Percentiles rank a stretch among this genome's conserved stretches.
phyloP scores from a whole-genome alignment of 2,329 filamentous ascomycete genomes.

The Neonectria ditissima region DNA sequence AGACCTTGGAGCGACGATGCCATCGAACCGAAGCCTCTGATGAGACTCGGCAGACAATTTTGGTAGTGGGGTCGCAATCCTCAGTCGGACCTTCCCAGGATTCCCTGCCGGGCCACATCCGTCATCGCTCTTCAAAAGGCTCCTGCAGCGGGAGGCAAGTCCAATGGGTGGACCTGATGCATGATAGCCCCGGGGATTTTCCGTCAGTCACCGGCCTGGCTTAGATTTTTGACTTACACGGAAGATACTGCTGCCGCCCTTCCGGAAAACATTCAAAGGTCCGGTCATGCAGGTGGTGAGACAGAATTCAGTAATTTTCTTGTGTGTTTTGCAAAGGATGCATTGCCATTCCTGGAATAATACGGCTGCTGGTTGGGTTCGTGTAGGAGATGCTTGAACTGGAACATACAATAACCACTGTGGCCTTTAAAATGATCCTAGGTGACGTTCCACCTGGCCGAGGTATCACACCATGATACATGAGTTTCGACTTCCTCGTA shows the following conservation, averaged over 20 bases:
- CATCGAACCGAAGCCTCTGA: slow-evolving; percentile 32
- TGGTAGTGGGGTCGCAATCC: slow-evolving; percentile 22
- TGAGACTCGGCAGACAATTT: slow-evolving; percentile 31
- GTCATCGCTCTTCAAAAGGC: neutral
- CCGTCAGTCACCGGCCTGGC: neutral
- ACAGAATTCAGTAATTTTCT: neutral
- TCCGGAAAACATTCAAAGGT: neutral
- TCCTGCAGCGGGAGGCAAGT: neutral
- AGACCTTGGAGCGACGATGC: slow-evolving; percentile 27
- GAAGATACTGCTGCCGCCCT: slow-evolving; percentile 2
- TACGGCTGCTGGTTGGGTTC: neutral
- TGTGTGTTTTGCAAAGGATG: neutral
- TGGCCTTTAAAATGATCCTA: no score
- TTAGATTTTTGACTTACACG: neutral
- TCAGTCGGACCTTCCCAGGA: slow-evolving; percentile 4
- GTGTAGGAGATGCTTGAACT: neutral
- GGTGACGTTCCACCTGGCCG: neutral
- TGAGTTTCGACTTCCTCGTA: neutral
- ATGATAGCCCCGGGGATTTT: neutral
- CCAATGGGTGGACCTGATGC: neutral
- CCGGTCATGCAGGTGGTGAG: neutral
- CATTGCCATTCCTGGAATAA: neutral
- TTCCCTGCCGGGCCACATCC: slow-evolving; percentile 1
- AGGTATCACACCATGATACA: neutral
- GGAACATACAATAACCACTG: no score